phyloP scores from a whole-genome alignment of 2,329 filamentous ascomycete genomes.

The Neonectria faginata region DNA sequence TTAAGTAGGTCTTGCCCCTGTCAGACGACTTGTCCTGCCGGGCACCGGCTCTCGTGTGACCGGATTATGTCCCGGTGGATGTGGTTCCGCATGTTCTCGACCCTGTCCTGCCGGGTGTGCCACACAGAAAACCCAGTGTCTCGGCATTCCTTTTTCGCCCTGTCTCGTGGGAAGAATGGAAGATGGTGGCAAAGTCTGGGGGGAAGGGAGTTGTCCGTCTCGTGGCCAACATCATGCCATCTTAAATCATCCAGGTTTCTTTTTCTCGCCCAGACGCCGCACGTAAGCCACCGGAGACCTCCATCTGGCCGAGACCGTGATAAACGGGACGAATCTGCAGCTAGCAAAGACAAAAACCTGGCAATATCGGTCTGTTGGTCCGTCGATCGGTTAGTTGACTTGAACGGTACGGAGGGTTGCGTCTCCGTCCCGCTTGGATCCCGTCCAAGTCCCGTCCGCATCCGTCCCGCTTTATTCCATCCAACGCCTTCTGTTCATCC shows the following conservation, averaged over 20 bases:
- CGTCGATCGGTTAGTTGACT: conserved; percentile 16
- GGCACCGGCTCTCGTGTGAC: conserved; percentile 33
- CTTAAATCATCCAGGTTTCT: conserved; percentile 22
- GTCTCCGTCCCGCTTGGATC: conserved; percentile 6
- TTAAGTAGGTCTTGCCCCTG: conserved; percentile 21
- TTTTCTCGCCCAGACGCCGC: conserved; percentile 4
- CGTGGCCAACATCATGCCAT: conserved; percentile 27
- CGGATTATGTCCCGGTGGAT: conserved; percentile 37
- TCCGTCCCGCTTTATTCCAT: not conserved
- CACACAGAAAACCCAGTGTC: conserved; percentile 19
- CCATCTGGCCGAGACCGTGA: conserved; percentile 27
- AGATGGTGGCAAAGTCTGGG: conserved; percentile 16
- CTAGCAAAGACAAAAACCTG: conserved; percentile 6
- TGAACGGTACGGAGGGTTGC: conserved; percentile 2
- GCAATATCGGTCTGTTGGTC: conserved; percentile 20
- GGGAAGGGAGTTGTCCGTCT: conserved; percentile 1
- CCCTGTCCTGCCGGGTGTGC: conserved; percentile 19
- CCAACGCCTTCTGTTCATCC: not conserved
- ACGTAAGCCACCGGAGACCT: conserved; percentile 17
- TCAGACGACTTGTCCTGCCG: conserved; percentile 30
- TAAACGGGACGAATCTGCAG: conserved; percentile 18
- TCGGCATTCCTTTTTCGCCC: conserved; percentile 12
- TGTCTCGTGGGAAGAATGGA: conserved; percentile 5
- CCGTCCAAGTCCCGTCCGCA: conserved; percentile 10
- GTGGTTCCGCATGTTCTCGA: conserved; percentile 21